Evolutionary conservation across 179 eudicot genomes (phyloP).

Genomic region (Drosera spatulata): DNA sequence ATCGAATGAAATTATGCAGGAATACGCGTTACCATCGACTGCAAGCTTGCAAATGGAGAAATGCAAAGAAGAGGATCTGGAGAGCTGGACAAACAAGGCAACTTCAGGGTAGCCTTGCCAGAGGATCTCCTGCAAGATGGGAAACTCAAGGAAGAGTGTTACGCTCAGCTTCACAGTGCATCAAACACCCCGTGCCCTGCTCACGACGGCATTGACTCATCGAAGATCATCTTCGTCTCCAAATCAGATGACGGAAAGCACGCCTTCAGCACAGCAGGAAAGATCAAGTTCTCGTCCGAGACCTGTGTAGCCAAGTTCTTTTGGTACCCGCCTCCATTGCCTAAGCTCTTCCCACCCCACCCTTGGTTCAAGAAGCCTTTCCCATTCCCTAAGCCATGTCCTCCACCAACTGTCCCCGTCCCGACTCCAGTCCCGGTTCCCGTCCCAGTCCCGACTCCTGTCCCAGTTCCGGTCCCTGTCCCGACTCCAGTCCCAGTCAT

Average conservation of each 20-base stretch:
- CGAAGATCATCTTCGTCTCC: background rate
- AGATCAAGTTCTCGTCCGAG: slow-evolving; percentile 37
- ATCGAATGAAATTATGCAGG: slow-evolving; percentile 24
- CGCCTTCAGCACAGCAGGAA: slow-evolving; percentile 24
- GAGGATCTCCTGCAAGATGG: slow-evolving; percentile 21
- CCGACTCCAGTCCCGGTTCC: slow-evolving; percentile 7
- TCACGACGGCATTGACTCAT: no score
- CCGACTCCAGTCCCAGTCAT: background rate
- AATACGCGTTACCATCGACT: slow-evolving; percentile 52
- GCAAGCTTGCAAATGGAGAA: slow-evolving; percentile 49
- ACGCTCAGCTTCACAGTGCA: slow-evolving; percentile 61
- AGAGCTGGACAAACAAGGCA: slow-evolving; percentile 47
- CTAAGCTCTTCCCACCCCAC: background rate
- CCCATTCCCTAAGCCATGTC: slow-evolving; percentile 3
- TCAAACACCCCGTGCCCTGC: slow-evolving; percentile 42
- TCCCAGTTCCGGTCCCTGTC: background rate
- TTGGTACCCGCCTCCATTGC: slow-evolving; percentile 29
- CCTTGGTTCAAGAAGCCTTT: slow-evolving; percentile 8
- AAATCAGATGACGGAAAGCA: slow-evolving; percentile 30
- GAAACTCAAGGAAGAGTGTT: slow-evolving; percentile 43
- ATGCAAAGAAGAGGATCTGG: slow-evolving; percentile 40
- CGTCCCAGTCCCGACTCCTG: slow-evolving; percentile 3
- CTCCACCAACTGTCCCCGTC: slow-evolving; percentile 2
- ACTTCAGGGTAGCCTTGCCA: slow-evolving; percentile 42
- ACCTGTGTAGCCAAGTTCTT: slow-evolving; percentile 70